Evolutionary conservation across 1,139 yeast species (phyloP).

Genomic region (Suhomyces anneliseae): DNA sequence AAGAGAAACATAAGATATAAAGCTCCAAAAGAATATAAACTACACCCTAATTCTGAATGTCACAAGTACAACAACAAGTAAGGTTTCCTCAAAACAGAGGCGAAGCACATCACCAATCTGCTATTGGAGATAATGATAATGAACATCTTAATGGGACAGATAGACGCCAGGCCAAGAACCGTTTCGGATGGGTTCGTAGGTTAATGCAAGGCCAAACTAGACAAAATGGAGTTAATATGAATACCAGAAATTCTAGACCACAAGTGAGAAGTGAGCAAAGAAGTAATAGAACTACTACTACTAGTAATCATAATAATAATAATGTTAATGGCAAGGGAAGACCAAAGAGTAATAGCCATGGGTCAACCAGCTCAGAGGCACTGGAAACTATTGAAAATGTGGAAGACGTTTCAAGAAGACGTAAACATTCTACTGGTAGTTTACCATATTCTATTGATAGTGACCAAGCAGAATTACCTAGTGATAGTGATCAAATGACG

Average conservation of each 20-base stretch:
- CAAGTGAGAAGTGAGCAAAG: background rate
- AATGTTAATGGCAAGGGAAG: background rate
- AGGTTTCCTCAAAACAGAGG: conserved; percentile 1
- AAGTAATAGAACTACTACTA: conserved; percentile 2
- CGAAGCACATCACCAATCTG: conserved; percentile 1
- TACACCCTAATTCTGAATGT: background rate
- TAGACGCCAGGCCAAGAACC: conserved; percentile 25
- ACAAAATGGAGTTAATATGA: conserved; percentile 7
- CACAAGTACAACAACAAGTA: conserved; percentile 1
- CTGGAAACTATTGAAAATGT: background rate
- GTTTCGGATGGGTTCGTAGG: conserved; percentile 50
- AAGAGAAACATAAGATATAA: no score
- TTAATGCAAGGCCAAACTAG: conserved; percentile 47
- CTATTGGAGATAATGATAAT: background rate
- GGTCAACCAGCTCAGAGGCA: background rate
- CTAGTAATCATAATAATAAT: background rate
- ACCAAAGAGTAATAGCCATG: background rate
- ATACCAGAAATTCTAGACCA: background rate
- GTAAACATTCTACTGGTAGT: conserved; percentile 5
- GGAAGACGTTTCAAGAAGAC: conserved; percentile 1
- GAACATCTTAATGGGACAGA: conserved; percentile 1
- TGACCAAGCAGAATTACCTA: conserved; percentile 3
- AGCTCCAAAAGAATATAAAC: no score
- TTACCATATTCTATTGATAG: conserved; percentile 2
- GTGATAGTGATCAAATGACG: conserved; percentile 22